phyloP scores from a whole-genome alignment of 2,329 filamentous ascomycete genomes.

The Pseudogymnoascus sp. region DNA sequence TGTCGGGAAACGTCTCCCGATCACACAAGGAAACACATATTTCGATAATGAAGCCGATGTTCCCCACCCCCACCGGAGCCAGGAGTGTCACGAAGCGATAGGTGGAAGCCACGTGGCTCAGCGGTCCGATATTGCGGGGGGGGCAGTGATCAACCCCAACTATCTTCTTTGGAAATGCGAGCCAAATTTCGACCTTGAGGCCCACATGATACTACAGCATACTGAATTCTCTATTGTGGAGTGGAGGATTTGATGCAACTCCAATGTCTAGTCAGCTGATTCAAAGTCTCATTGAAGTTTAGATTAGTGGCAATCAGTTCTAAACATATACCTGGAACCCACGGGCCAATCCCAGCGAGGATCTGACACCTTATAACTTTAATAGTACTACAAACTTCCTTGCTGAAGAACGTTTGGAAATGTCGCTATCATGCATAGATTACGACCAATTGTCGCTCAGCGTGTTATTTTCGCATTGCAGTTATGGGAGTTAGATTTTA shows the following conservation, averaged over 20 bases:
- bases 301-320: not conserved
- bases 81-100: not conserved
- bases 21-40: not conserved
- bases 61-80: conserved; percentile 1
- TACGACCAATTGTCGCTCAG: too few species aligned
- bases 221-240: not conserved
- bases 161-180: not conserved
- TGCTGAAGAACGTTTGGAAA: too few species aligned
- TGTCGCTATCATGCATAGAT: too few species aligned
- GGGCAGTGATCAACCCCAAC: not conserved
- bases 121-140: conserved; percentile 1
- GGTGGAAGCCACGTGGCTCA: not conserved
- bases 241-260: not conserved
- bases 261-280: not conserved
- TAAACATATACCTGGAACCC: not conserved
- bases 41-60: not conserved
- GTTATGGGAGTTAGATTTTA: too few species aligned
- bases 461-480: too few species aligned
- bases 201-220: not conserved
- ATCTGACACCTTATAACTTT: not conserved
- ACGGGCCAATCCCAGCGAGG: not conserved
- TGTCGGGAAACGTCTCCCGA: not conserved
- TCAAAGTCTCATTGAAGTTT: not conserved
- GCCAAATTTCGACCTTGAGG: not conserved
- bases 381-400: too few species aligned